Conservation (phyloP, 768 basidiomycete species). For the Sarcomyxa edulis region DNA sequence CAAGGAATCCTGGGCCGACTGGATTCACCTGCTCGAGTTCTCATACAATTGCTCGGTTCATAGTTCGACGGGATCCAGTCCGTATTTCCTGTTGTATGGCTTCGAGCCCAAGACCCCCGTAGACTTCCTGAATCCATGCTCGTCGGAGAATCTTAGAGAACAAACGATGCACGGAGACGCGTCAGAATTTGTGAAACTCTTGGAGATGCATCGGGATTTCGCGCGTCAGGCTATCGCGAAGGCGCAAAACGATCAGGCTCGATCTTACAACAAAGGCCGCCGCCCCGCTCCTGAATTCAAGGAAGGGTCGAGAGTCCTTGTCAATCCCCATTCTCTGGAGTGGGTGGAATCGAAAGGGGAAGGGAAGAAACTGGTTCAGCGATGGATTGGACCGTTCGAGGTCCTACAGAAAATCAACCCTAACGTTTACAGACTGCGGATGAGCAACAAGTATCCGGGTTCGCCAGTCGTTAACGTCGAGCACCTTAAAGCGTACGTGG, state of each 20-base stretch:
- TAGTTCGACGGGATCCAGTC: too few species aligned
- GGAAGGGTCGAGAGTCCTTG: not conserved
- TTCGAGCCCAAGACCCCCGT: conserved; percentile 11
- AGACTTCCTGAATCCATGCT: conserved; percentile 3
- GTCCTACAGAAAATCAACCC: conserved; percentile 17
- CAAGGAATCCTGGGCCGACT: conserved; percentile 18
- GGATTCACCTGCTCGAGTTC: conserved; percentile 18
- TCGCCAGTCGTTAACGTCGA: too few species aligned
- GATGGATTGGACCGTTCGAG: conserved; percentile 17
- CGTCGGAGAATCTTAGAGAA: too few species aligned
- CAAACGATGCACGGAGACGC: too few species aligned
- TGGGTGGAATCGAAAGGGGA: conserved; percentile 13
- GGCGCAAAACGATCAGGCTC: conserved; percentile 17
- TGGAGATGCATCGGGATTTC: conserved; percentile 4
- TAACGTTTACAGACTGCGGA: conserved; percentile 12
- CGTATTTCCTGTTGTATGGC: conserved; percentile 22
- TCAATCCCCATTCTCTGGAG: conserved; percentile 3
- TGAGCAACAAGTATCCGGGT: too few species aligned
- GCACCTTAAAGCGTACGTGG: conserved; percentile 16
- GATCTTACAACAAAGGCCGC: conserved; percentile 14
- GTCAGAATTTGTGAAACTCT: conserved; percentile 1
- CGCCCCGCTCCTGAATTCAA: conserved; percentile 3
- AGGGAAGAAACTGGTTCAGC: conserved; percentile 16
- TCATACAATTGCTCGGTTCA: conserved; percentile 24
- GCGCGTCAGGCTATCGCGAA: conserved; percentile 11